Conservation (phyloP, 345 rosid species). For the Brassica cretica region DNA sequence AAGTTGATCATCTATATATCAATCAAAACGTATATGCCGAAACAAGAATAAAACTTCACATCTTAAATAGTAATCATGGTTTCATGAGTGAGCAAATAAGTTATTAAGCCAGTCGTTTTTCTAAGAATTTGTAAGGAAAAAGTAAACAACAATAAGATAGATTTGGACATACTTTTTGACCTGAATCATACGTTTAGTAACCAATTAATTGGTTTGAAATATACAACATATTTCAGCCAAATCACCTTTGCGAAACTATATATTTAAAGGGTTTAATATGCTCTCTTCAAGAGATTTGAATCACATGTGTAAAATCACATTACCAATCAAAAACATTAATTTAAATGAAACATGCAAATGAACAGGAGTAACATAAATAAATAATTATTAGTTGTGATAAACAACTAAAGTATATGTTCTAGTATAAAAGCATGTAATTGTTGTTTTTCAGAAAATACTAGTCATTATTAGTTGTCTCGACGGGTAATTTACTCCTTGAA, state of each 20-base stretch:
- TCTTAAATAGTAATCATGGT: not conserved
- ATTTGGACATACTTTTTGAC: not conserved
- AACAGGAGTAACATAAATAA: not conserved
- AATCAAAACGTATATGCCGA: not conserved
- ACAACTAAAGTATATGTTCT: not conserved
- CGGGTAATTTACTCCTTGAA: too few relatives aligned
- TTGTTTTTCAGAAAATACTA: not conserved
- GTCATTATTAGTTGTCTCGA: too few relatives aligned
- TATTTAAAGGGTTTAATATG: not conserved
- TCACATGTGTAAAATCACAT: not conserved
- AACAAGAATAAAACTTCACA: not conserved
- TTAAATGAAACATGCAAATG: not conserved
- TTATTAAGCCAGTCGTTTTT: not conserved
- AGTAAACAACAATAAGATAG: not conserved
- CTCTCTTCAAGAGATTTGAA: not conserved
- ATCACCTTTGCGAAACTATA: not conserved
- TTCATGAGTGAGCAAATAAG: not conserved
- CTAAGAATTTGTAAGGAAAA: not conserved
- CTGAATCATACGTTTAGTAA: not conserved
- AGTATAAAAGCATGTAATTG: not conserved
- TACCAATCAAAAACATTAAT: not conserved
- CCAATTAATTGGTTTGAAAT: not conserved
- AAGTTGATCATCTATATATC: not conserved
- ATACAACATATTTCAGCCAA: not conserved
- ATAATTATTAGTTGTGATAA: not conserved